Percentiles rank a stretch among this genome's conserved stretches.
Evolutionary conservation across 2,329 filamentous ascomycete species (phyloP).

Genomic region (Torrubiella hemipterigena): DNA sequence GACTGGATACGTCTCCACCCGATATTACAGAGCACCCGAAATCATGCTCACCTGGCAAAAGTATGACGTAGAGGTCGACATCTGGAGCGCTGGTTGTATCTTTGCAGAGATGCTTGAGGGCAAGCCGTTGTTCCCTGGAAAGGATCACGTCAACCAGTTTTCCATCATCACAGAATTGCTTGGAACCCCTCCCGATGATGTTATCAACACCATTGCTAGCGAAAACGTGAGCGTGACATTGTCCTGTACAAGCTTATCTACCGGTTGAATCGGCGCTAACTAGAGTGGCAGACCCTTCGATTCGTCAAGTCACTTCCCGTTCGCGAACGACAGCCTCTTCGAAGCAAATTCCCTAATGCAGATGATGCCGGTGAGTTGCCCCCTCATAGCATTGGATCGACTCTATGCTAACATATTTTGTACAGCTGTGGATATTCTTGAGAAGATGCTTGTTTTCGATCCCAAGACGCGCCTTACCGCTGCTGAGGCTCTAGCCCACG

Average conservation of each 20-base stretch:
- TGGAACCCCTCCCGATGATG: conserved; percentile 92
- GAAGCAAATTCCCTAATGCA: conserved; percentile 88
- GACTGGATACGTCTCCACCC: conserved; percentile 96
- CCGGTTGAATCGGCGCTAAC: conserved; percentile 8
- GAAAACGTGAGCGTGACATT: conserved; percentile 61
- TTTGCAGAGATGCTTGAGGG: conserved; percentile 99
- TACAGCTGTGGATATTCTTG: conserved; percentile 79
- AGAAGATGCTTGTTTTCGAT: conserved; percentile 96
- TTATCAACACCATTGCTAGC: conserved; percentile 96
- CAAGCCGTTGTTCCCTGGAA: conserved; percentile 95
- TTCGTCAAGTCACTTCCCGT: conserved; percentile 97
- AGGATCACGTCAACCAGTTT: conserved; percentile 99
- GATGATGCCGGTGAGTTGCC: conserved; percentile 60
- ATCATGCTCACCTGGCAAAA: conserved; percentile 99
- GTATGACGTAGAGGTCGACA: conserved; percentile 97
- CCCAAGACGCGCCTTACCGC: conserved; percentile 93
- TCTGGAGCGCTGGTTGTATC: conserved; percentile 98
- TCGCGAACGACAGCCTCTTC: conserved; percentile 77
- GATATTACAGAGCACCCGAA: conserved; percentile 97
- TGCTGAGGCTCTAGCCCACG: conserved; percentile 72
- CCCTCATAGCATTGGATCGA: not conserved
- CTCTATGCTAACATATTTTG: not conserved
- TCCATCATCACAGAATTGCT: conserved; percentile 98
- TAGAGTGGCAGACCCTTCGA: conserved; percentile 59
- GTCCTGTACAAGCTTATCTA: not conserved